Base-by-base conservation (phyloP, 2,329 filamentous ascomycete genomes). In the Colletotrichum endophyticum region DNA sequence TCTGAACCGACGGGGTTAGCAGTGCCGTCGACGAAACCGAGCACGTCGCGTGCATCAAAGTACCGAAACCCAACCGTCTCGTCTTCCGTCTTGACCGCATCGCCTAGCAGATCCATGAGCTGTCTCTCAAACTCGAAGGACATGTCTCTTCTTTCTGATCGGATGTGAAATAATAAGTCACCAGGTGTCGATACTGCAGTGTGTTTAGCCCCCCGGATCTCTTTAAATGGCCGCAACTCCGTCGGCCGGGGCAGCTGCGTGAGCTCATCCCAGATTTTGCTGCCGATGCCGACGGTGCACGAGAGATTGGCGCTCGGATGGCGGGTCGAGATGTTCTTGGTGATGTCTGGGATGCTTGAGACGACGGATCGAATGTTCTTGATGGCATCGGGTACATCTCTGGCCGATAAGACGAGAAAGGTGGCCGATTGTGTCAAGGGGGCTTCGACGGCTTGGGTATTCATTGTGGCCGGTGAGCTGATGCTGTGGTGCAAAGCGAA, bases 21-120 rank as follows among this genome's bases (percentile, higher is more conserved):
- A 0, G 90, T 92, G 19, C 91, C 91, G 73, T 92, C 91, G 5
- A 92, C 89, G 69, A 92, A 92, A 1, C 91, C 91, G 0, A 92
- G 85, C 0, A 92, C 86, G 76, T 92, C 90, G 2, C 91, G 88
- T 0, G 88, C 86, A 77, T 92, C 91, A 75, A 92, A 92, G 81
- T 92, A 92, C 5, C 91, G 88, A 81, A 92, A 92, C 0, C 91
- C 91, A 1, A 86, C 83, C 0, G 91, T 92, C 71, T 88, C 87
- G 67, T 92, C 91, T 2, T 87, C 84, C 1, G 91, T 85, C 0
- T 79, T 80, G 13, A 91, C 87, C 0, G 88, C 76, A 59, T 87
- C 86, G 0, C 88, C 88, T 0, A 92, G 84, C 3, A 80, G 78
- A 16, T 88, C 85, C 79, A 92, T 82, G 13, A 92, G 80, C 78